phyloP scores from a whole-genome alignment of 2,329 filamentous ascomycete species.

The Periconia digitata region DNA sequence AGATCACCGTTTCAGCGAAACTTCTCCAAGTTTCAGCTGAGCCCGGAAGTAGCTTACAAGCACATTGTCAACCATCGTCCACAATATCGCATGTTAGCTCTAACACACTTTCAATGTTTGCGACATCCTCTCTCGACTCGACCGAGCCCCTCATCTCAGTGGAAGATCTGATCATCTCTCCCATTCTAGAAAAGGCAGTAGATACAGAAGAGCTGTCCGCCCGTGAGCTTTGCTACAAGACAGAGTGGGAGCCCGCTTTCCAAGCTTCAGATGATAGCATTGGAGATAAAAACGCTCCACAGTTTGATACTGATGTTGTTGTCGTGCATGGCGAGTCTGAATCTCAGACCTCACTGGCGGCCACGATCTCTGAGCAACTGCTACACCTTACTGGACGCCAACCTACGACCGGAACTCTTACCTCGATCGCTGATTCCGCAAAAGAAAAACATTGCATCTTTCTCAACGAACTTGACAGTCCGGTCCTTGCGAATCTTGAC shows the following conservation, averaged over 20 bases:
- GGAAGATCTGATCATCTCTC: slow-evolving; percentile 23
- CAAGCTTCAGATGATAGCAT: background rate
- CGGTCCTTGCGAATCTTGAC: slow-evolving; percentile 9
- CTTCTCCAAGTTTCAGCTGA: slow-evolving; percentile 5
- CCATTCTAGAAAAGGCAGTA: slow-evolving; percentile 18
- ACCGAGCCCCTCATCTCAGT: slow-evolving; percentile 21
- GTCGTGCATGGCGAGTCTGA: slow-evolving; percentile 3
- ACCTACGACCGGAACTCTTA: background rate
- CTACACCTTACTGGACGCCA: background rate
- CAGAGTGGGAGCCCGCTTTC: slow-evolving; percentile 23
- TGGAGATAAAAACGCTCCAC: background rate
- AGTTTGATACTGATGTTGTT: slow-evolving; percentile 1
- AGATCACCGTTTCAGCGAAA: slow-evolving; percentile 19
- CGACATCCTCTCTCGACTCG: slow-evolving; percentile 5
- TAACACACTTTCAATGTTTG: slow-evolving; percentile 22
- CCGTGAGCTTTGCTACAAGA: slow-evolving; percentile 33
- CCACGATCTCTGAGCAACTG: background rate
- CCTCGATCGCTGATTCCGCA: background rate
- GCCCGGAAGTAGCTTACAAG: slow-evolving; percentile 11
- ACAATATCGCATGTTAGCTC: slow-evolving; percentile 12
- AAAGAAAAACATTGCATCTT: slow-evolving; percentile 13
- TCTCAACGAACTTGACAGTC: slow-evolving; percentile 11
- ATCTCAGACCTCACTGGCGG: background rate
- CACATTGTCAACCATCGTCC: slow-evolving; percentile 15
- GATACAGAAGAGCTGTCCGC: slow-evolving; percentile 6